Conservation (phyloP, 2,329 filamentous ascomycete species). For the Cytospora leucostoma region DNA sequence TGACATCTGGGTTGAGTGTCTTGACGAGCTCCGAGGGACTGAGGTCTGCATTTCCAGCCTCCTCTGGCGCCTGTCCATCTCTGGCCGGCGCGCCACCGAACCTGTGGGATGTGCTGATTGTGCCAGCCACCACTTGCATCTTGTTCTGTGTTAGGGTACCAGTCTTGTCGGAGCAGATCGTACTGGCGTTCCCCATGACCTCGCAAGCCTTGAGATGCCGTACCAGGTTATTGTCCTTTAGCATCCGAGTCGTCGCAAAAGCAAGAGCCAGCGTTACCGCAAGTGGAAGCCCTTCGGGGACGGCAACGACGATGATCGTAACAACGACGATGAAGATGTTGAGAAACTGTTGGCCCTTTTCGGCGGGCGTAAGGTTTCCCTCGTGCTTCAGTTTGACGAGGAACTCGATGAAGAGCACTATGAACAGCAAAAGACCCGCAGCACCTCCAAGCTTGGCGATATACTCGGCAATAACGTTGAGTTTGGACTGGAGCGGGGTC, state of each 20-base stretch:
- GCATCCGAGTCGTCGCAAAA: slow-evolving; percentile 76
- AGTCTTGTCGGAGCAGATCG: slow-evolving; percentile 69
- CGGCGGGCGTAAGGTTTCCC: slow-evolving; percentile 54
- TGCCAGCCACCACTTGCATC: slow-evolving; percentile 66
- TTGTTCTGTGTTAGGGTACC: slow-evolving; percentile 69
- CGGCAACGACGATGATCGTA: slow-evolving; percentile 78
- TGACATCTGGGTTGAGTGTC: slow-evolving; percentile 48
- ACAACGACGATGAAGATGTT: slow-evolving; percentile 77
- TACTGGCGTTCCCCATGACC: slow-evolving; percentile 78
- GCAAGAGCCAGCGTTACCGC: slow-evolving; percentile 77
- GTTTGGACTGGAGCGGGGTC: slow-evolving; percentile 74
- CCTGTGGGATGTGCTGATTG: slow-evolving; percentile 55
- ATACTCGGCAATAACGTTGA: slow-evolving; percentile 74
- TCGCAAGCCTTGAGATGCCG: slow-evolving; percentile 76
- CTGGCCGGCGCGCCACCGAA: slow-evolving; percentile 48
- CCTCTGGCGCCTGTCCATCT: slow-evolving; percentile 26
- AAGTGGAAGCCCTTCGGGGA: slow-evolving; percentile 75
- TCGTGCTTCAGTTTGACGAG: slow-evolving; percentile 64
- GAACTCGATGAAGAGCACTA: slow-evolving; percentile 85
- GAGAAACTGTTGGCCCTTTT: slow-evolving; percentile 78
- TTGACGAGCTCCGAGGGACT: slow-evolving; percentile 49
- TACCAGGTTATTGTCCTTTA: slow-evolving; percentile 76
- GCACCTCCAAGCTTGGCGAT: slow-evolving; percentile 77
- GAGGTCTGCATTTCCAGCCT: slow-evolving; percentile 36
- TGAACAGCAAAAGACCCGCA: slow-evolving; percentile 77